These are phyloP conservation scores for Leptomonas seymouri DNA, from an alignment of 208 protist species.

Conservation along the genomic window DNA sequence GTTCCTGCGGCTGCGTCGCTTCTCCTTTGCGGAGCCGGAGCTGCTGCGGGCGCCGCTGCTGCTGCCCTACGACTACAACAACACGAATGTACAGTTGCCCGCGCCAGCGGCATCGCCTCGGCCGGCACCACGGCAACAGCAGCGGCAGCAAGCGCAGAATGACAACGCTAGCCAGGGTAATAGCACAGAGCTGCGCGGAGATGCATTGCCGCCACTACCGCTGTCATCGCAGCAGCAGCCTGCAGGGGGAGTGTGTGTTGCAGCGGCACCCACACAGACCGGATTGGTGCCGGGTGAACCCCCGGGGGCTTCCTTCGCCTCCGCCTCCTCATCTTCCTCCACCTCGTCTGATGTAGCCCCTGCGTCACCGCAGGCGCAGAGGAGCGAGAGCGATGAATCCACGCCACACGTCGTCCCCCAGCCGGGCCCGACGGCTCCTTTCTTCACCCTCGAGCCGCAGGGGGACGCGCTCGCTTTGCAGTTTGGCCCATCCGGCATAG, in stretches of 20 bases:
- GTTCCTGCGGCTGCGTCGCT: constrained; percentile 57
- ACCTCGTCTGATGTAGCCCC: background rate
- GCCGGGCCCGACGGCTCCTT: constrained; percentile 1
- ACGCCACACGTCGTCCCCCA: background rate
- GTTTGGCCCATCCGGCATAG: background rate
- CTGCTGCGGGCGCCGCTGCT: constrained; percentile 43
- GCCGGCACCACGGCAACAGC: background rate
- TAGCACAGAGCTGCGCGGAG: background rate
- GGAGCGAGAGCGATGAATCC: constrained; percentile 10
- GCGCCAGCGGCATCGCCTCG: background rate
- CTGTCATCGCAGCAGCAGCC: background rate
- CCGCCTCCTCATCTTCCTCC: background rate
- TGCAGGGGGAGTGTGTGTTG: background rate
- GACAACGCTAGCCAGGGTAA: background rate
- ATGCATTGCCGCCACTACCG: background rate
- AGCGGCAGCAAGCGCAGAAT: background rate
- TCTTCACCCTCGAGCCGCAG: constrained; percentile 27
- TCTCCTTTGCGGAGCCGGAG: constrained; percentile 48
- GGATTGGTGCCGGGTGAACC: background rate
- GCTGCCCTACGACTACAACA: constrained; percentile 70
- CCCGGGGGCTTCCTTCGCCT: too few relatives aligned
- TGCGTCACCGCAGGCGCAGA: constrained; percentile 1
- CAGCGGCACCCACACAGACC: background rate
- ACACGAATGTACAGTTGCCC: constrained; percentile 33
- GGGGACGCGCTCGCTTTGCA: background rate